These are phyloP conservation scores for Platismatia glauca DNA, from an alignment of 495 filamentous ascomycete species.

Conservation along the genomic window DNA sequence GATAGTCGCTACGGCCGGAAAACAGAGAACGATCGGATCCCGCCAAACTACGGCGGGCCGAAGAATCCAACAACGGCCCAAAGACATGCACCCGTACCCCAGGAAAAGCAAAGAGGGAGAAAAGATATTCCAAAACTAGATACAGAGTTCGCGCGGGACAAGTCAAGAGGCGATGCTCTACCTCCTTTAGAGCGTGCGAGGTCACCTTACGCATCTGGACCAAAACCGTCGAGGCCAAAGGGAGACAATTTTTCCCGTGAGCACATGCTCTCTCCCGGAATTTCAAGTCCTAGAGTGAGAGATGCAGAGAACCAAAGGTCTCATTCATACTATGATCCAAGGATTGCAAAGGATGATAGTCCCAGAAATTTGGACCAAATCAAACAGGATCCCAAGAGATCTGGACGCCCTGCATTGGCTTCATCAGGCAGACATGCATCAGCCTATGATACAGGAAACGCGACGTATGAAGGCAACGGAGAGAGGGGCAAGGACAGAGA, in stretches of 20 bases:
- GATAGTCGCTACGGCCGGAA: constrained; percentile 16
- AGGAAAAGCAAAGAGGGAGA: neutral
- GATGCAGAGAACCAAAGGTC: neutral
- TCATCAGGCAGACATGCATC: constrained; percentile 9
- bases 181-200: constrained; percentile 17
- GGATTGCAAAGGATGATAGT: neutral
- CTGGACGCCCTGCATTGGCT: constrained; percentile 5
- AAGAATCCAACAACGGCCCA: constrained; percentile 2
- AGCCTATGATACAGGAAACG: neutral
- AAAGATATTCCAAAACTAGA: constrained; percentile 14
- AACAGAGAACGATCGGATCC: constrained; percentile 12
- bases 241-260: constrained; percentile 18
- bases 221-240: constrained; percentile 6
- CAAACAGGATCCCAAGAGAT: neutral
- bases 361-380: neutral
- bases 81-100: neutral
- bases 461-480: neutral
- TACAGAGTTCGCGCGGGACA: constrained; percentile 15
- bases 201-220: constrained; percentile 20
- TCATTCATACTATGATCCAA: constrained; percentile 8
- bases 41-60: constrained; percentile 9
- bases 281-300: constrained; percentile 16
- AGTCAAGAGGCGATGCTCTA: constrained; percentile 10
- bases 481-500: neutral
- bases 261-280: constrained; percentile 21